These are phyloP conservation scores for Platanthera zijinensis DNA, from an alignment of 106 monocot genomes.

Conservation along the genomic window DNA sequence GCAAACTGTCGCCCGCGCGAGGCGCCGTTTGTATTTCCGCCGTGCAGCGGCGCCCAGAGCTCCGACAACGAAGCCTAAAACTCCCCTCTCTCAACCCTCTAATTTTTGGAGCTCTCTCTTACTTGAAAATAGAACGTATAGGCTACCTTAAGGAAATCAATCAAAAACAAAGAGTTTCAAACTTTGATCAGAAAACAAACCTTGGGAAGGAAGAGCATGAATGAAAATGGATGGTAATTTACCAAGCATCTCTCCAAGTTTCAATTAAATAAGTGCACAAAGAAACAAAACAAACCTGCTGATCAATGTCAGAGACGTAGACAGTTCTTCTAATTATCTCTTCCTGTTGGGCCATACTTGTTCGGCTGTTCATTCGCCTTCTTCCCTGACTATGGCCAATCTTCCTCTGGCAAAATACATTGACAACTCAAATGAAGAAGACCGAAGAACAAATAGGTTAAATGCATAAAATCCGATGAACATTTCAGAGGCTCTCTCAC, in stretches of 20 bases:
- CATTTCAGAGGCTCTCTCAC: conserved; percentile 8
- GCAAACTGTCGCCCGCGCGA: too few species aligned
- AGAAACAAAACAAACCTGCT: conserved; percentile 43
- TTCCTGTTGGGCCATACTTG: conserved; percentile 75
- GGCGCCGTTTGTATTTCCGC: too few species aligned
- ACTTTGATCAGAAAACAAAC: background rate
- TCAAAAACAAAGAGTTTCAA: background rate
- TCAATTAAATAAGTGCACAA: background rate
- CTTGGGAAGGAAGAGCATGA: background rate
- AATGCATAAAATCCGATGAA: background rate
- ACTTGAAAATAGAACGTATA: too few species aligned
- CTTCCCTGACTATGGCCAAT: conserved; percentile 40
- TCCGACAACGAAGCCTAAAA: too few species aligned
- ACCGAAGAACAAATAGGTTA: background rate
- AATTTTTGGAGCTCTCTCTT: too few species aligned
- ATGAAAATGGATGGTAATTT: background rate
- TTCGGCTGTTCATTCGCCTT: conserved; percentile 59
- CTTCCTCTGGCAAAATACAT: conserved; percentile 32
- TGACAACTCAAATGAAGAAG: conserved; percentile 6
- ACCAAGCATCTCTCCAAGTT: too few species aligned
- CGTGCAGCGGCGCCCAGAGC: too few species aligned
- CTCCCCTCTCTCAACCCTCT: too few species aligned
- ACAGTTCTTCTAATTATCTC: conserved; percentile 81
- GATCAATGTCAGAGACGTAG: conserved; percentile 95
- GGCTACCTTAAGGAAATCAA: background rate